Percentiles rank a stretch among this genome's conserved stretches.
These are phyloP conservation scores for Platanthera zijinensis DNA, from an alignment of 106 monocot genomes.

Conservation along the genomic window DNA sequence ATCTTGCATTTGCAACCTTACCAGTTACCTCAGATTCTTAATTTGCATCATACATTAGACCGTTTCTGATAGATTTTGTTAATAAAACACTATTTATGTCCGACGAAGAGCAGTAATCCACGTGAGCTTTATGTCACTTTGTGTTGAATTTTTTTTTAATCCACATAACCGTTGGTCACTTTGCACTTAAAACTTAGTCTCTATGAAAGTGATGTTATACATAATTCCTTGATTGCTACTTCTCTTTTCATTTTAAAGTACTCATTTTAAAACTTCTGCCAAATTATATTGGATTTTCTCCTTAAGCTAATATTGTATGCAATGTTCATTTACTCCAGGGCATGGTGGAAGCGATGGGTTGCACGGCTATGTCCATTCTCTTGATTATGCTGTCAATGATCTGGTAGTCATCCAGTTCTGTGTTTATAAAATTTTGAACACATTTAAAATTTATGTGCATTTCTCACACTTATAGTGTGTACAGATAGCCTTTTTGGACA, in stretches of 20 bases:
- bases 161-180: too few species aligned
- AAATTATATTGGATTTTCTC: neutral
- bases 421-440: neutral
- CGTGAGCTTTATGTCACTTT: neutral
- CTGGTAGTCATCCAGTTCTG: constrained; percentile 34
- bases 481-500: constrained; percentile 69
- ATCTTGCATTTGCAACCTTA: neutral
- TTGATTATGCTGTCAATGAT: constrained; percentile 85
- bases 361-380: constrained; percentile 93
- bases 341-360: constrained; percentile 95
- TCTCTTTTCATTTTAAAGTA: neutral
- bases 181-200: neutral
- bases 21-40: neutral
- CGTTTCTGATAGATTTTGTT: neutral
- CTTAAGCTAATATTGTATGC: neutral
- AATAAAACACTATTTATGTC: neutral
- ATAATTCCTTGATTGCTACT: neutral
- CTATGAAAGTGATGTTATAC: neutral
- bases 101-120: neutral
- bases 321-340: constrained; percentile 29
- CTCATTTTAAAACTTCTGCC: neutral
- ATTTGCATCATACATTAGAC: neutral
- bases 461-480: constrained; percentile 6
- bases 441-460: neutral
- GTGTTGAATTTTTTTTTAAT: neutral